Evolutionary conservation across 164 flowering plant species (phyloP).

Genomic region (Euptelea pleiosperma): DNA sequence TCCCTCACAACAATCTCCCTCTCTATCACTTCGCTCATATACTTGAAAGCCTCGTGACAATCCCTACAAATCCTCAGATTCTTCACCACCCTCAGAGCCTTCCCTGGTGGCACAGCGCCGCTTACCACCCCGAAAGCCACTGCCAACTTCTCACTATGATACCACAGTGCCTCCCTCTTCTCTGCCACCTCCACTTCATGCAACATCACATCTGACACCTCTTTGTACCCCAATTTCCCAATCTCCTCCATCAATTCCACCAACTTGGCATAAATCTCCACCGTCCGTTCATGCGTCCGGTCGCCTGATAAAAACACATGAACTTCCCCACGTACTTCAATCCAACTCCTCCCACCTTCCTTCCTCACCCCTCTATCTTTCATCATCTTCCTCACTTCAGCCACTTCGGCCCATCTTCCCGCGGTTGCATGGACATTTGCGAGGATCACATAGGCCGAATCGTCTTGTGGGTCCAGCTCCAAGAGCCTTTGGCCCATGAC

Average conservation of each 20-base stretch:
- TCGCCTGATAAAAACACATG: slow-evolving; percentile 66
- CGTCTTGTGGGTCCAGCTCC: slow-evolving; percentile 44
- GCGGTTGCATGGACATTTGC: slow-evolving; percentile 44
- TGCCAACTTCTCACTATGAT: slow-evolving; percentile 67
- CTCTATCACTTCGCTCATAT: slow-evolving; percentile 37
- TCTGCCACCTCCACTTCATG: slow-evolving; percentile 39
- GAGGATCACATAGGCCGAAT: slow-evolving; percentile 56
- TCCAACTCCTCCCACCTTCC: slow-evolving; percentile 64
- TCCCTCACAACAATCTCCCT: slow-evolving; percentile 68
- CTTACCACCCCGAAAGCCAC: slow-evolving; percentile 48
- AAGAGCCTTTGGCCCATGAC: slow-evolving; percentile 31
- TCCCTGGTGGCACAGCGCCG: slow-evolving; percentile 52
- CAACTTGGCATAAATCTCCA: slow-evolving; percentile 45
- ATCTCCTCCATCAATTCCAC: slow-evolving; percentile 47
- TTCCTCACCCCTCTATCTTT: slow-evolving; percentile 44
- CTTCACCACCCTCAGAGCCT: slow-evolving; percentile 60
- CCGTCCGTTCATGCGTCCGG: slow-evolving; percentile 30
- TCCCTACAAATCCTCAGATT: slow-evolving; percentile 63
- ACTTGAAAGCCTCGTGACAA: slow-evolving; percentile 66
- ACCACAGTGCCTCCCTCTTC: slow-evolving; percentile 47
- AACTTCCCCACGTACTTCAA: slow-evolving; percentile 45
- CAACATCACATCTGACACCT: slow-evolving; percentile 36
- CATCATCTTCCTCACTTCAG: slow-evolving; percentile 57
- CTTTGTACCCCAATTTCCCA: slow-evolving; percentile 46
- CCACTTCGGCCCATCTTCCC: slow-evolving; percentile 51